Evolutionary conservation across 352 stramenopile genomes (phyloP), one percentile per base, ranked within the genome.

Genomic region (Phytophthora boehmeriae): DNA sequence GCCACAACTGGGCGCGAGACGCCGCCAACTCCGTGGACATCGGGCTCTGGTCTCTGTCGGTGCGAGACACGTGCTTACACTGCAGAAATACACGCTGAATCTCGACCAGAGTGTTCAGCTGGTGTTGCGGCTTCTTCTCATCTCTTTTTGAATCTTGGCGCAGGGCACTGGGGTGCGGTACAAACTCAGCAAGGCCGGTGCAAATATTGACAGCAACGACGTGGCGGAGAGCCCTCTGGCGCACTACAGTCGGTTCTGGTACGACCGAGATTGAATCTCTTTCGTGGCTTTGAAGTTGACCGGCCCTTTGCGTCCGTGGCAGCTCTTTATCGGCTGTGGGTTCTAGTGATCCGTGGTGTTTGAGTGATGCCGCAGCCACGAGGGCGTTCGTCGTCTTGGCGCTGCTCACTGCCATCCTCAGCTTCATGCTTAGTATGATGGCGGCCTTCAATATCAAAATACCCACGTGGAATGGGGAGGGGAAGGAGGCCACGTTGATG

Each of bases 121-220:
- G 25, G 25, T 6, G 25, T 30, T 30, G 10, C 38, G 14, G 16
- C 35, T 42, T 42, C 11, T 5, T 54, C 10, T 43, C 43, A 58
- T 52, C 50, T 49, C 16, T 43, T 54, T 43, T 49, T 22, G 17
- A 34, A 27, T 46, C 11, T 50, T n/a, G 34, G 11, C 41, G 56
- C 54, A 92, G 84, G 83, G 83, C 14, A 85, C 63, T 0, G 85
- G 85, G 16, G 81, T 94, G 46, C 70, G 86, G 47, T 90, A 91
- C 78, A 94, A 94, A 61, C 78, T 94, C 54, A 88, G 90, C 55
- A 90, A 92, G 51, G 83, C 83, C 10, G 83, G 83, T 11, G 49
- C 89, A 1, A 56, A 66, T 6, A 54, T 83, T 19, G 59, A 80
- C 10, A 76, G 59, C 58, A 54, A 42, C 41, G 58, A 79, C 19